Percentiles rank a stretch among this genome's conserved stretches.
These are phyloP conservation scores for Ailanthus altissimus DNA, from an alignment of 345 rosid species.

Conservation along the genomic window DNA sequence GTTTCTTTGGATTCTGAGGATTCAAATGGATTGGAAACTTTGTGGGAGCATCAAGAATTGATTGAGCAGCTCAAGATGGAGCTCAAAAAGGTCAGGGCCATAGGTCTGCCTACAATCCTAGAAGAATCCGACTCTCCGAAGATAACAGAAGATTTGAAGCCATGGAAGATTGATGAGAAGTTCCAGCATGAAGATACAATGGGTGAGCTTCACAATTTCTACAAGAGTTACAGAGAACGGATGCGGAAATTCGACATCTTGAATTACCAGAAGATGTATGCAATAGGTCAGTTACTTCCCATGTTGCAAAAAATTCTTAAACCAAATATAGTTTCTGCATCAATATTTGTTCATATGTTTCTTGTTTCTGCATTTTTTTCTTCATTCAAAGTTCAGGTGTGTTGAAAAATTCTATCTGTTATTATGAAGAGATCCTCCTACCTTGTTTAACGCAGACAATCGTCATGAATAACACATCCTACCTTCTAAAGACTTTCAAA, in stretches of 20 bases:
- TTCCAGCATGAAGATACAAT: conserved; percentile 59
- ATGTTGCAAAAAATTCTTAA: background rate
- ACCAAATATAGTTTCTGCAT: background rate
- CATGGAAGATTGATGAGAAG: conserved; percentile 87
- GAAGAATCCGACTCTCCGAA: conserved; percentile 82
- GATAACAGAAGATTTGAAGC: conserved; percentile 80
- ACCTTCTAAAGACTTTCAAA: conserved; percentile 18
- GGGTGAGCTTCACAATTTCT: conserved; percentile 84
- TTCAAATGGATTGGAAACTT: conserved; percentile 51
- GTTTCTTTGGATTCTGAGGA: conserved; percentile 44
- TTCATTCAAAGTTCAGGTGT: background rate
- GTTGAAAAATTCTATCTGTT: background rate
- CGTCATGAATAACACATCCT: conserved; percentile 21
- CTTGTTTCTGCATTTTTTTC: background rate
- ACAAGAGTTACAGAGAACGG: conserved; percentile 79
- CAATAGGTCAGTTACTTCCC: conserved; percentile 62
- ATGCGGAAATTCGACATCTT: conserved; percentile 90
- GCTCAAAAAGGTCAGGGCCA: conserved; percentile 79
- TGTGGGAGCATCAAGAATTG: conserved; percentile 95
- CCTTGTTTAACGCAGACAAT: background rate
- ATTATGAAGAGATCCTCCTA: background rate
- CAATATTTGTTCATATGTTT: background rate
- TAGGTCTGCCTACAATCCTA: conserved; percentile 70
- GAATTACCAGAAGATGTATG: conserved; percentile 91
- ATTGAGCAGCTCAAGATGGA: conserved; percentile 92